phyloP scores from a whole-genome alignment of 169 alveolate genomes.

The Eimeria tenella region DNA sequence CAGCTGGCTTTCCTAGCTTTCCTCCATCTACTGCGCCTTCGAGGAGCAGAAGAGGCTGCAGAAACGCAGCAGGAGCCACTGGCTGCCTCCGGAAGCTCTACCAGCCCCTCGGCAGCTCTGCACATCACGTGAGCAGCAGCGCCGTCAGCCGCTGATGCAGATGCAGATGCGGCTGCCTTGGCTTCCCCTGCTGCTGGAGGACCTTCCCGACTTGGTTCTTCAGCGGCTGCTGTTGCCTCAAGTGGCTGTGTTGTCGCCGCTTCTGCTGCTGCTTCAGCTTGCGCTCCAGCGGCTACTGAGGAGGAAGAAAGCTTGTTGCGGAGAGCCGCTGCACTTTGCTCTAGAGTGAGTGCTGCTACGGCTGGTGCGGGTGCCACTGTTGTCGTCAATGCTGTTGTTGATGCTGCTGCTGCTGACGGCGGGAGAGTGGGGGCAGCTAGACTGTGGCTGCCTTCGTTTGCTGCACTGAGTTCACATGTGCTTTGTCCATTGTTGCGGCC shows the following conservation, averaged over 20 bases:
- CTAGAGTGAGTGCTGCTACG: neutral
- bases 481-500: neutral
- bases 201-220: neutral
- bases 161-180: neutral
- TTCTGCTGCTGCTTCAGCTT: neutral
- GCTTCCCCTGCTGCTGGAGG: constrained; percentile 3
- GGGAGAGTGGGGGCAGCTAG: constrained; percentile 30
- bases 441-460: neutral
- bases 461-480: neutral
- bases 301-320: neutral
- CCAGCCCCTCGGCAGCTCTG: neutral
- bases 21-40: constrained; percentile 14
- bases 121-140: constrained; percentile 7
- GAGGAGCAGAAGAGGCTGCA: constrained; percentile 1
- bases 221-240: neutral
- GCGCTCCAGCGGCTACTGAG: neutral
- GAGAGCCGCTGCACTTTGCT: neutral
- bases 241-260: neutral
- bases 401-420: constrained; percentile 43
- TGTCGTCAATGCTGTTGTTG: neutral
- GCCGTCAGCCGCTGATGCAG: constrained; percentile 19
- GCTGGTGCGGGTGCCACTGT: neutral
- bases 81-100: neutral
- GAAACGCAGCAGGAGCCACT: neutral
- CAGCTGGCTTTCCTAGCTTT: neutral